Evolutionary conservation across 768 basidiomycete genomes (phyloP), one percentile per base, ranked within the genome.

Genomic region (Podaxis rugospora): DNA sequence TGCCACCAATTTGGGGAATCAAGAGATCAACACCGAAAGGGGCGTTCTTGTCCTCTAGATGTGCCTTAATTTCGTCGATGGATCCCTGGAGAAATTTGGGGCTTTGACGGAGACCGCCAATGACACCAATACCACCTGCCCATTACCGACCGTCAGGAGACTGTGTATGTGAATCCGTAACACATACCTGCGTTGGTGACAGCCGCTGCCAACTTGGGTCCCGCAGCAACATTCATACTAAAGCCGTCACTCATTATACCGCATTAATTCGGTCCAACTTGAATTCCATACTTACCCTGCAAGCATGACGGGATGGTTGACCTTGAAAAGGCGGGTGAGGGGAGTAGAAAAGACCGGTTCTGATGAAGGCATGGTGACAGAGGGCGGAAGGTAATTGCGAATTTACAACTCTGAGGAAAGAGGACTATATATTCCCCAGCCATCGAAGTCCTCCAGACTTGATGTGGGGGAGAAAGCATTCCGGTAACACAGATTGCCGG

Each of bases 141-240:
- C 42, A 16, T n/a, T 47, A 27, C 40, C 13, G 56, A 46, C 59
- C 6, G 55, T 25, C 56, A 49, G 37, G 44, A 14, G 16, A 18
- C 18, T 21, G 25, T 14, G 25, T 50, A 18, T 27, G n/a, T 14
- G 16, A 52, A 23, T 36, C n/a, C 3, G 10, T 27, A 2, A 5
- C 39, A n/a, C 71, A 47, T 63, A 80, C 89, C 93, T 21, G 93
- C 84, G 68, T 95, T 95, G n/a, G 92, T 92, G n/a, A 95, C 92
- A 1, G 90, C 85, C 21, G 92, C 93, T 18, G 93, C 93, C 6
- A 95, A 76, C 72, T 80, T 88, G 10, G 92, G 90, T 5, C 91
- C 91, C 51, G 92, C 90, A 55, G 92, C 92, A 35, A 93, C 86
- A 68, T 91, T 92, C 92, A 93, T 93, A 58, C 88, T 83, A 75